Percentiles rank a stretch among this genome's conserved stretches.
These are phyloP conservation scores for Nakazawaea pomicola DNA, from an alignment of 805 yeast species.

Conservation along the genomic window DNA sequence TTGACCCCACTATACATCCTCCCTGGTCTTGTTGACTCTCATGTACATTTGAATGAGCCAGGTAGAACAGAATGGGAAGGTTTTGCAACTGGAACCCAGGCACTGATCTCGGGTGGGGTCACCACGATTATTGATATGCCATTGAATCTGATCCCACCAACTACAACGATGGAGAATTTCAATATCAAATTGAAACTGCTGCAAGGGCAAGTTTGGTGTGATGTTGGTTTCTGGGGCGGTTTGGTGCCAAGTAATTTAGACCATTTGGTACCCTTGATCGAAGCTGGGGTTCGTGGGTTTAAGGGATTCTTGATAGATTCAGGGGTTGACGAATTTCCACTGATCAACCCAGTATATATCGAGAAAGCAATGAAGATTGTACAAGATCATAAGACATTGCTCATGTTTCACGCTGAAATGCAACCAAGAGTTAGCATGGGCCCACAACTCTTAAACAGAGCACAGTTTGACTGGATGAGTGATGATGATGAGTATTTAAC, in stretches of 20 bases:
- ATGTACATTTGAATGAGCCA: slow-evolving; percentile 93
- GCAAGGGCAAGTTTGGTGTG: slow-evolving; percentile 80
- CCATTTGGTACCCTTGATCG: slow-evolving; percentile 68
- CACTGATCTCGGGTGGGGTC: slow-evolving; percentile 95
- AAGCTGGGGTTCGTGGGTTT: slow-evolving; percentile 90
- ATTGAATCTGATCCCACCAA: slow-evolving; percentile 91
- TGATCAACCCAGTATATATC: slow-evolving; percentile 62
- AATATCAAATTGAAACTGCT: slow-evolving; percentile 76
- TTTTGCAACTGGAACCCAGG: slow-evolving; percentile 90
- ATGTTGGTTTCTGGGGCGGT: slow-evolving; percentile 97
- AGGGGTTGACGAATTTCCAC: slow-evolving; percentile 96
- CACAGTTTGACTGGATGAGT: no score
- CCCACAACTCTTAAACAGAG: slow-evolving; percentile 14
- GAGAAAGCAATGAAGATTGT: slow-evolving; percentile 60
- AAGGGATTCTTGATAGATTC: slow-evolving; percentile 90
- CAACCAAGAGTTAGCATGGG: slow-evolving; percentile 38
- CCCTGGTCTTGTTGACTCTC: slow-evolving; percentile 93
- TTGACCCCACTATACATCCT: slow-evolving; percentile 62
- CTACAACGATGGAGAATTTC: slow-evolving; percentile 77
- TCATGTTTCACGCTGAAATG: slow-evolving; percentile 95
- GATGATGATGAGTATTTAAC: neutral
- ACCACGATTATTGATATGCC: slow-evolving; percentile 97
- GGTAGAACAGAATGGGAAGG: slow-evolving; percentile 99
- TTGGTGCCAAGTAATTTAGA: slow-evolving; percentile 72
- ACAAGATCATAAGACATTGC: slow-evolving; percentile 57